phyloP scores from a whole-genome alignment of 306 rosid genomes.

The Cucurbita maxima region DNA sequence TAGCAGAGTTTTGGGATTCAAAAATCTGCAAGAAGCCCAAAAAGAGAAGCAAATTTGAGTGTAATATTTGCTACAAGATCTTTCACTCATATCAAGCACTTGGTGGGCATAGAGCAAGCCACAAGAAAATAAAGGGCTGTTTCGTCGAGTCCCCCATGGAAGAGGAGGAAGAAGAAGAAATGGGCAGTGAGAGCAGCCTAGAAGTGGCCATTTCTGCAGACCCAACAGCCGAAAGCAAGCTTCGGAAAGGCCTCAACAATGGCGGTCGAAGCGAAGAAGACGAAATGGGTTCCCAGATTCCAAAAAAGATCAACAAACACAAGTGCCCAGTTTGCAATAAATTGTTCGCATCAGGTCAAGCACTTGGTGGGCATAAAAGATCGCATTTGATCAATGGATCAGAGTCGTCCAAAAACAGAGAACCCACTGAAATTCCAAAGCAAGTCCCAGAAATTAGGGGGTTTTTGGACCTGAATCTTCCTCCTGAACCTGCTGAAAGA shows the following conservation, averaged over 20 bases:
- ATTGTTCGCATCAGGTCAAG: slow-evolving; percentile 12
- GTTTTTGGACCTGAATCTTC: slow-evolving; percentile 12
- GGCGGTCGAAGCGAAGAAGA: not conserved
- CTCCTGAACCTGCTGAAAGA: slow-evolving; percentile 20
- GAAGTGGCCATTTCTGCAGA: not conserved
- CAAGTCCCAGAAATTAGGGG: slow-evolving; percentile 4
- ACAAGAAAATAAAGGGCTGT: slow-evolving; percentile 10
- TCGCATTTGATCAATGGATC: slow-evolving; percentile 8
- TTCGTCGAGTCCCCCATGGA: slow-evolving; percentile 1
- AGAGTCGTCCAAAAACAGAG: not conserved
- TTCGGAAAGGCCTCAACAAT: not conserved
- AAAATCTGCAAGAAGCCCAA: slow-evolving; percentile 1
- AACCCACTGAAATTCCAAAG: not conserved
- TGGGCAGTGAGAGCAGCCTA: not conserved
- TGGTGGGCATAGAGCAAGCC: slow-evolving; percentile 16
- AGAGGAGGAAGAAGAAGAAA: not conserved
- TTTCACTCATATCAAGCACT: slow-evolving; percentile 12
- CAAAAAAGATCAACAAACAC: not conserved
- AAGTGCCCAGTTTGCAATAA: slow-evolving; percentile 13
- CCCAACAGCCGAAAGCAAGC: slow-evolving; percentile 1
- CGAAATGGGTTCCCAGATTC: not conserved
- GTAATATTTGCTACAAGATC: slow-evolving; percentile 4
- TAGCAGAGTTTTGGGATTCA: slow-evolving; percentile 4
- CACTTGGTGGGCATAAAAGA: slow-evolving; percentile 16
- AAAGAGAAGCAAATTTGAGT: slow-evolving; percentile 17